phyloP scores from a whole-genome alignment of 306 rosid genomes.

The Castanospermum australe region DNA sequence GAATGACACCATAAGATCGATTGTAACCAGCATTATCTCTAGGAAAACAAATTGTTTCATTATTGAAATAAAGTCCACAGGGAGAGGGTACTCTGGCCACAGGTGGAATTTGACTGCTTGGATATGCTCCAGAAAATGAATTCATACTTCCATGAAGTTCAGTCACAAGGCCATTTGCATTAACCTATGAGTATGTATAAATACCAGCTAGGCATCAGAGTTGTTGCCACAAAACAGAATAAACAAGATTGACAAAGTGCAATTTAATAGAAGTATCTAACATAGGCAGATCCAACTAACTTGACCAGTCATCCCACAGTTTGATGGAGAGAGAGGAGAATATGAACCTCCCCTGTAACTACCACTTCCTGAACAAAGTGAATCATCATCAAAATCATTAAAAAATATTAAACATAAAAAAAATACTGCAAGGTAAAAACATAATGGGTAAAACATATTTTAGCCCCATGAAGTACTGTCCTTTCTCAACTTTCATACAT shows the following conservation, averaged over 20 bases:
- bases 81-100: constrained; percentile 10
- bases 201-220: not conserved
- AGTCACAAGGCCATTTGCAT: not conserved
- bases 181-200: constrained; percentile 23
- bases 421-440: not conserved
- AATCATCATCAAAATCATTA: constrained; percentile 6
- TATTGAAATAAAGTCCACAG: constrained; percentile 13
- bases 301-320: constrained; percentile 29
- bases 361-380: constrained; percentile 25
- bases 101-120: constrained; percentile 27
- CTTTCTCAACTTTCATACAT: no score
- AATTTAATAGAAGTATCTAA: not conserved
- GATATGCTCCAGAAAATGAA: constrained; percentile 33
- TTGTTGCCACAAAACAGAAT: not conserved
- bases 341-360: constrained; percentile 3
- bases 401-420: not conserved
- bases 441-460: no score
- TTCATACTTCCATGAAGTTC: constrained; percentile 18
- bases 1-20: constrained; percentile 16
- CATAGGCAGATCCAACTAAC: constrained; percentile 30
- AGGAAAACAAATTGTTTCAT: constrained; percentile 2
- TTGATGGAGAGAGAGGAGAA: constrained; percentile 11
- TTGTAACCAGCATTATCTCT: constrained; percentile 19
- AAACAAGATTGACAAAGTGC: not conserved
- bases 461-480: no score